These are phyloP conservation scores for Botryotinia globosa DNA, from an alignment of 2,329 filamentous ascomycete species.

Conservation along the genomic window DNA sequence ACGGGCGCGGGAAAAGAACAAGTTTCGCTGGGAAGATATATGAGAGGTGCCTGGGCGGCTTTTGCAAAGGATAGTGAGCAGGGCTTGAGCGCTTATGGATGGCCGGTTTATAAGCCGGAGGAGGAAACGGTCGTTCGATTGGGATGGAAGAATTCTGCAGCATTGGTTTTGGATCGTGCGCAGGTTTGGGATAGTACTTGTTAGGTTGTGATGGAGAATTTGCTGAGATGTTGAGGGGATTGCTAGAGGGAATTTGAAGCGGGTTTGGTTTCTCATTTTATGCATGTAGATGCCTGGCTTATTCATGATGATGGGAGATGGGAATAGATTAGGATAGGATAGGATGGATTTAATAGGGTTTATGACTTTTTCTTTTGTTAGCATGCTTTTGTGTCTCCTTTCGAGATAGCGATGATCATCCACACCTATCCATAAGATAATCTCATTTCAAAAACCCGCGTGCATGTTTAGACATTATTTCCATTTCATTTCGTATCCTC, in stretches of 20 bases:
- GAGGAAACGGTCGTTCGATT: not conserved
- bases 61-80: slow-evolving; percentile 42
- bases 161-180: not conserved
- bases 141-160: not conserved
- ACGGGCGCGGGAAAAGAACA: slow-evolving; percentile 34
- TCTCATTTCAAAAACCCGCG: too few species aligned
- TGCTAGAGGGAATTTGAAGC: not conserved
- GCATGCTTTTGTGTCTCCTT: too few species aligned
- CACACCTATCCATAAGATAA: not conserved
- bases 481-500: too few species aligned
- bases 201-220: not conserved
- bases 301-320: not conserved
- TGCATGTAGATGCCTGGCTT: too few species aligned
- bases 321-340: not conserved
- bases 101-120: not conserved
- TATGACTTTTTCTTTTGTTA: accelerated
- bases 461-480: too few species aligned
- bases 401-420: not conserved
- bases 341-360: not conserved
- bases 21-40: slow-evolving; percentile 37
- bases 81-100: slow-evolving; percentile 31
- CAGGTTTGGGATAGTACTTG: not conserved
- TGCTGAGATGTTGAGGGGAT: not conserved
- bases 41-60: slow-evolving; percentile 41
- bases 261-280: not conserved